Evolutionary conservation across 2,329 filamentous ascomycete genomes (phyloP), one percentile per base, ranked within the genome.

Genomic region (Trichoderma hamatum): DNA sequence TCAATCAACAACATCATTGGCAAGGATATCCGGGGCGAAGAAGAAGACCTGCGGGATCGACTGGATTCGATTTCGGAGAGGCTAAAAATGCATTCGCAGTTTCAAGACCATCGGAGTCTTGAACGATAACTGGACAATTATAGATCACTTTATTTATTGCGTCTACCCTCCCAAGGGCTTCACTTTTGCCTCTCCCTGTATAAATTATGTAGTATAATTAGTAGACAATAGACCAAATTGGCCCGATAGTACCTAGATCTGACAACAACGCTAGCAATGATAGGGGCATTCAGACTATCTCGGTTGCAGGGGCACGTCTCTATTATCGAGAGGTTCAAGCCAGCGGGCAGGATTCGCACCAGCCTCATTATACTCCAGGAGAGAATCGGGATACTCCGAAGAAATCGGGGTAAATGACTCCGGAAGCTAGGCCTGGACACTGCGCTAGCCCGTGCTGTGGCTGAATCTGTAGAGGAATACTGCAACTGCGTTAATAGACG

Each of bases 1-100:
- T 39, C 39, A n/a, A 59, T 32, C 10, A 61, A 28, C 16, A 49
- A 61, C 13, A 49, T 61, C 2, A 61, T 61, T 13, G 59, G 59
- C 6, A 61, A 61, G 28, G 59, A 61, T 32, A 61, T 61, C 1
- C 59, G 59, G 1, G 39, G 39, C 3, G 59, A 61, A 11, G 59
- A 61, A 28, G 59, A 61, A 28, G 59, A 61, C n/a, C 3, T 61
- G 19, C 59, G 59, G 3, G 59, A 61, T 49, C 28, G 59, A 7
- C 36, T 61, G 11, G 59, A 61, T 10, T 49, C 46, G 3, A 61
- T 61, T 21, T 49, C 59, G 6, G 59, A 61, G 39, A 49, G 59
- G 26, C 39, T 61, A 11, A 61, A 61, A 11, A 61, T 61, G 39
- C 39, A 49, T 49, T 32, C 26, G 9, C 59, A 61, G 6, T 49